These are phyloP conservation scores for Coniochaeta sp. DNA, from an alignment of 2,329 filamentous ascomycete genomes.

Conservation along the genomic window DNA sequence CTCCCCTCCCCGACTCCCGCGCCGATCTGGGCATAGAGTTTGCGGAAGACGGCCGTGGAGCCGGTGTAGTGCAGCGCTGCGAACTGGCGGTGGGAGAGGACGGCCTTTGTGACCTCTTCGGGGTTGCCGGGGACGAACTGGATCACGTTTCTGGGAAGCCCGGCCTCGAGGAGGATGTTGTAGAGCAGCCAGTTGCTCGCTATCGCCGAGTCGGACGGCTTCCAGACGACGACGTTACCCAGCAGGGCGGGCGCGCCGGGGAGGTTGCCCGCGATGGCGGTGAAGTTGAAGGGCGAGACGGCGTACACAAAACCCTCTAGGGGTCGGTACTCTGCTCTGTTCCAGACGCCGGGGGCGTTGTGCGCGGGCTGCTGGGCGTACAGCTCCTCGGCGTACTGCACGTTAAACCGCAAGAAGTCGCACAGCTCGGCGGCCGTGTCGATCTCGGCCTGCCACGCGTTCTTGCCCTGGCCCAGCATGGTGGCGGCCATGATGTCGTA, in stretches of 20 bases:
- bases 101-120: conserved; percentile 71
- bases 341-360: conserved; percentile 82
- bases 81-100: conserved; percentile 72
- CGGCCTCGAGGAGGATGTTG: conserved; percentile 84
- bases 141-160: conserved; percentile 81
- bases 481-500: conserved; percentile 96
- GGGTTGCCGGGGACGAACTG: conserved; percentile 91
- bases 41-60: conserved; percentile 84
- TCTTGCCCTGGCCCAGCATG: conserved; percentile 96
- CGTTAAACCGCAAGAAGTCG: conserved; percentile 92
- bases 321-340: conserved; percentile 80
- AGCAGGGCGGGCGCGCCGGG: conserved; percentile 76
- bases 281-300: conserved; percentile 95
- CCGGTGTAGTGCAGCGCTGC: conserved; percentile 94
- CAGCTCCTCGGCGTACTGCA: conserved; percentile 86
- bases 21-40: conserved; percentile 81
- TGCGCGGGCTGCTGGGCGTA: conserved; percentile 83
- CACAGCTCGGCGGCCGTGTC: conserved; percentile 87
- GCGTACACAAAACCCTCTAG: conserved; percentile 96
- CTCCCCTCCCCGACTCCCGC: conserved; percentile 72
- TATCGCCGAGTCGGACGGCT: conserved; percentile 84
- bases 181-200: conserved; percentile 89
- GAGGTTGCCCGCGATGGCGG: conserved; percentile 85
- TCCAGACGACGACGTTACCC: conserved; percentile 95
- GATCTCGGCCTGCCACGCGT: conserved; percentile 98